These are phyloP conservation scores for Cucumis hystrix DNA, from an alignment of 306 rosid genomes.

Conservation along the genomic window DNA sequence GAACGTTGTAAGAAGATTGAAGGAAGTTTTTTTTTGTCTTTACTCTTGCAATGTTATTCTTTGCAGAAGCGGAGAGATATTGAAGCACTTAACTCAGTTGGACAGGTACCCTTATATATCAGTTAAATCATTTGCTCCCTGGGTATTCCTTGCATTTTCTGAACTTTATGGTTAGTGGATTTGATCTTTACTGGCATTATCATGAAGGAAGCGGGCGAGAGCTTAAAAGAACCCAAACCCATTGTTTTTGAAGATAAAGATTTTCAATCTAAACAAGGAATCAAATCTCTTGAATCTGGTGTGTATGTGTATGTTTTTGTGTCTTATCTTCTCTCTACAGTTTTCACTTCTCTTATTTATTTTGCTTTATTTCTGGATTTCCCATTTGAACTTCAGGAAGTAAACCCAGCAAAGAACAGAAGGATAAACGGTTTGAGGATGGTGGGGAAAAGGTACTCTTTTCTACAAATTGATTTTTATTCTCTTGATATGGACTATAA, in stretches of 20 bases:
- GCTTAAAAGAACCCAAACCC: conserved; percentile 60
- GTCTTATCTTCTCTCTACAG: neutral
- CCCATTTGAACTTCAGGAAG: conserved; percentile 34
- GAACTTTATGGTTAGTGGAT: neutral
- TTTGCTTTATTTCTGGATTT: neutral
- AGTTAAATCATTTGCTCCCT: neutral
- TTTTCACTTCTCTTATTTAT: conserved; percentile 8
- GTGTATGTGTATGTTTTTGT: neutral
- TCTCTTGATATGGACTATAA: neutral
- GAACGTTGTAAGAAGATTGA: conserved; percentile 13
- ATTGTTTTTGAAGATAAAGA: conserved; percentile 58
- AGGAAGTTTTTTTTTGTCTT: conserved; percentile 10
- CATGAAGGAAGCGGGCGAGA: conserved; percentile 47
- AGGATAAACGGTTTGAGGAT: conserved; percentile 22
- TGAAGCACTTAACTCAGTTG: conserved; percentile 41
- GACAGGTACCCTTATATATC: conserved; percentile 40
- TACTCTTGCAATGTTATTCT: conserved; percentile 9
- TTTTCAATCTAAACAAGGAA: conserved; percentile 2
- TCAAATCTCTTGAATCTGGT: neutral
- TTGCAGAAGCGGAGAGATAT: conserved; percentile 67
- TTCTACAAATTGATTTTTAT: neutral
- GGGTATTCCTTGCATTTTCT: neutral
- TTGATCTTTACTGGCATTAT: neutral
- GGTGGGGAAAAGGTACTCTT: conserved; percentile 41
- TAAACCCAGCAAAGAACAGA: conserved; percentile 19